Percentiles rank a stretch among this genome's conserved stretches.
These are phyloP conservation scores for Protomyces pachydermus DNA, from an alignment of 1,139 yeast genomes.

Conservation along the genomic window DNA sequence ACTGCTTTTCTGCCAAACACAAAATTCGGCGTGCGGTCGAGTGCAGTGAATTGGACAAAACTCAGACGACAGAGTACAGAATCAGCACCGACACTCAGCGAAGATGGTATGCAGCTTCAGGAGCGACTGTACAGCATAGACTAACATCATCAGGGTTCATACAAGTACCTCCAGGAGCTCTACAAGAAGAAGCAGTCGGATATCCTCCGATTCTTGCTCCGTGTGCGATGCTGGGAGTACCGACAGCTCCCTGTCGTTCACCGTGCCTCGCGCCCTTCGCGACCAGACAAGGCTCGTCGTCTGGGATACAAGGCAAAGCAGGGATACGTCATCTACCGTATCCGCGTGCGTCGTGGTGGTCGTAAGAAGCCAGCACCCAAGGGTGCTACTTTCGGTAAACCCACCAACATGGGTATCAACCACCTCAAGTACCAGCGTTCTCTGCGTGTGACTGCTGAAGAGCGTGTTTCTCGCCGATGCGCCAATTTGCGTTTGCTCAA, in stretches of 20 bases:
- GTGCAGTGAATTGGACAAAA: neutral
- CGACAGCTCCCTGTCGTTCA: slow-evolving; percentile 98
- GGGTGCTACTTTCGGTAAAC: slow-evolving; percentile 99
- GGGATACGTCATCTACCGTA: slow-evolving; percentile 97
- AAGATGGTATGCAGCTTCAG: neutral
- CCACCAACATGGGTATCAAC: slow-evolving; percentile 99
- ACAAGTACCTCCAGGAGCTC: slow-evolving; percentile 93
- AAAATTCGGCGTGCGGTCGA: neutral
- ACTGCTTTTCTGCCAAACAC: neutral
- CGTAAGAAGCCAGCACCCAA: slow-evolving; percentile 99
- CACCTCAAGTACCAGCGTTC: slow-evolving; percentile 99
- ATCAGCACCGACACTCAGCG: neutral
- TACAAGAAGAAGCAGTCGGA: slow-evolving; percentile 99
- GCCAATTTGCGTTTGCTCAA: slow-evolving; percentile 97
- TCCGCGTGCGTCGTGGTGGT: slow-evolving; percentile 99
- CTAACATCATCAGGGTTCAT: slow-evolving; percentile 71
- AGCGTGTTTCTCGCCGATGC: slow-evolving; percentile 99
- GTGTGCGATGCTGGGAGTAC: slow-evolving; percentile 99
- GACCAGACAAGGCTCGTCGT: slow-evolving; percentile 99
- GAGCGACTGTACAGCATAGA: neutral
- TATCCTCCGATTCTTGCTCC: slow-evolving; percentile 66
- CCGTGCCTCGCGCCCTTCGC: slow-evolving; percentile 98
- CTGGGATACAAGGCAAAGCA: slow-evolving; percentile 99
- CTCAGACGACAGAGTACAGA: neutral
- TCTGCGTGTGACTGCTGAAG: slow-evolving; percentile 97